These are phyloP conservation scores for Pythium brassicae DNA, from an alignment of 352 stramenopile species.

Conservation along the genomic window DNA sequence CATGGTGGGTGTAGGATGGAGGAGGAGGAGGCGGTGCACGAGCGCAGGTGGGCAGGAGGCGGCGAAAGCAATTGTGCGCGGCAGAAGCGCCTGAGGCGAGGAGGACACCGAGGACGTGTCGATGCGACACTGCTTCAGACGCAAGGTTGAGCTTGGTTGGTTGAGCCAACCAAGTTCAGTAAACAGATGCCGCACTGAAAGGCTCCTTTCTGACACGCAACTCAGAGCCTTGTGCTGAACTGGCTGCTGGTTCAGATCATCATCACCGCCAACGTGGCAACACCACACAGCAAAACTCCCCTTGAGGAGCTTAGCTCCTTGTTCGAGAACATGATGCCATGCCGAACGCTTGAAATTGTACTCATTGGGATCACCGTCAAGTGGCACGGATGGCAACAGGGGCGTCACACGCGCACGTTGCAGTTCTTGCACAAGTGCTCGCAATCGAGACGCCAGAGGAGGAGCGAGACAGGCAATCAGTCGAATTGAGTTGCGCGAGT, in stretches of 20 bases:
- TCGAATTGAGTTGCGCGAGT: too few species aligned
- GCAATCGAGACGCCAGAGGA: too few species aligned
- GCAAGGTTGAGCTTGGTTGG: conserved; percentile 1
- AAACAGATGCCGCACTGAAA: background rate
- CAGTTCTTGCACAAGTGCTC: background rate
- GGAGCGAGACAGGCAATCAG: too few species aligned
- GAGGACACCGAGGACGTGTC: conserved; percentile 1
- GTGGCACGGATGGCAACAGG: background rate
- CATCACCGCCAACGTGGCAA: too few species aligned
- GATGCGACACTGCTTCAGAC: background rate
- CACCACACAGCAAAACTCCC: background rate
- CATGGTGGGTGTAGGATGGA: conserved; percentile 16
- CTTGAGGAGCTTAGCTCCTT: background rate
- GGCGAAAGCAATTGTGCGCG: conserved; percentile 12
- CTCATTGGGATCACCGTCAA: background rate
- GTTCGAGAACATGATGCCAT: background rate
- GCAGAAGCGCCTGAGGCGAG: background rate
- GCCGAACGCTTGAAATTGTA: background rate
- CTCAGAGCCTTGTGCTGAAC: background rate
- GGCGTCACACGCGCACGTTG: background rate
- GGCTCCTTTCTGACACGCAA: too few species aligned
- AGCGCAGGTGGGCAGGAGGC: conserved; percentile 3
- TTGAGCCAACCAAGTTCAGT: too few species aligned
- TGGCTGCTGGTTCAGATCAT: background rate
- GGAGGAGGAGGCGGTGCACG: background rate